phyloP scores from a whole-genome alignment of 2,329 filamentous ascomycete species.

The Sphaerulina vaccinii region DNA sequence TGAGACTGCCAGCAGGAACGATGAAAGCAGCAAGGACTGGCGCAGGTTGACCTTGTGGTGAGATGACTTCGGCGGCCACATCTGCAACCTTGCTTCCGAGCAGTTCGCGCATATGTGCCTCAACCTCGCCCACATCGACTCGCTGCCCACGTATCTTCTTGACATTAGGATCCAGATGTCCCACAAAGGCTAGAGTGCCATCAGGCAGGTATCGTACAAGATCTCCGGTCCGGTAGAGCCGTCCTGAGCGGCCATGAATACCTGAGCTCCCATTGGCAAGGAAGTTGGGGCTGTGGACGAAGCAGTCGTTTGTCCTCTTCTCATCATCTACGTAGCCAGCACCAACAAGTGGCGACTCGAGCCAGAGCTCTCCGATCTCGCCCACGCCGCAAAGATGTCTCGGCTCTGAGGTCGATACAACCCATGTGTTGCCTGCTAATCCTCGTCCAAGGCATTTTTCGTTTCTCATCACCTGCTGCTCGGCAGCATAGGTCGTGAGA shows the following conservation, averaged over 20 bases:
- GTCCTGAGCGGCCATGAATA: constrained; percentile 41
- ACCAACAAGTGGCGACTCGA: constrained; percentile 49
- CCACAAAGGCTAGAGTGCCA: constrained; percentile 58
- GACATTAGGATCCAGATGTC: constrained; percentile 71
- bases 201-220: constrained; percentile 56
- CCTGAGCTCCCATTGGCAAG: constrained; percentile 8
- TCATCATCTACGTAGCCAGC: constrained; percentile 44
- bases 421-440: constrained; percentile 28
- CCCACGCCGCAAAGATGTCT: constrained; percentile 42
- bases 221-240: constrained; percentile 62
- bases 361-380: constrained; percentile 48
- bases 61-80: constrained; percentile 12
- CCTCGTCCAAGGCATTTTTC: constrained; percentile 33
- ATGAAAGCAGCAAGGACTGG: constrained; percentile 15
- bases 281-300: constrained; percentile 35
- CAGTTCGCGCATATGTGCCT: constrained; percentile 30
- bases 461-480: constrained; percentile 23
- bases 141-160: constrained; percentile 71
- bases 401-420: constrained; percentile 30
- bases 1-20: constrained; percentile 5
- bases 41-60: constrained; percentile 21
- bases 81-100: constrained; percentile 38
- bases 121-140: constrained; percentile 74
- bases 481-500: constrained; percentile 5
- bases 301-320: constrained; percentile 34